These are phyloP conservation scores for Actinomucor elegans DNA, from an alignment of 371 early-diverging fungal species.

Conservation along the genomic window DNA sequence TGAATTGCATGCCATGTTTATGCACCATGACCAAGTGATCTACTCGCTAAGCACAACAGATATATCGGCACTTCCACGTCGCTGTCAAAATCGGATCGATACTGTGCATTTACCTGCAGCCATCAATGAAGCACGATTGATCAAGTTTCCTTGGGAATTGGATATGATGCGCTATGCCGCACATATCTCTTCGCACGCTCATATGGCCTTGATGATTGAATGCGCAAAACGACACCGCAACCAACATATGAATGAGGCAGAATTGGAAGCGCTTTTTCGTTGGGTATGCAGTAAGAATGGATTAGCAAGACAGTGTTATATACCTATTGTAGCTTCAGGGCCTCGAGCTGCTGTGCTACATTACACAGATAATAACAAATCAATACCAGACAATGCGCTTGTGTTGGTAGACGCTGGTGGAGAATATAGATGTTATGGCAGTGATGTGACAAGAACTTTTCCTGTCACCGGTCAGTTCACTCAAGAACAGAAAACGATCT, in stretches of 20 bases:
- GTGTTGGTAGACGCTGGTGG: conserved; percentile 90
- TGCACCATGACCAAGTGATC: too few species aligned
- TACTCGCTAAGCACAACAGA: too few species aligned
- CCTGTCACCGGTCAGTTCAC: conserved; percentile 80
- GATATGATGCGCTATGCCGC: conserved; percentile 36
- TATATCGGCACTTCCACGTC: too few species aligned
- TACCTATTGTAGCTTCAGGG: conserved; percentile 52
- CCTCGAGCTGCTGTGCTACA: conserved; percentile 47
- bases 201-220: conserved; percentile 34
- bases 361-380: conserved; percentile 43
- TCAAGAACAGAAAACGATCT: conserved; percentile 72
- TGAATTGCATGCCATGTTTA: too few species aligned
- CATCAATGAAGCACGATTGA: conserved; percentile 49
- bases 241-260: conserved; percentile 37
- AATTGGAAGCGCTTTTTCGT: conserved; percentile 48
- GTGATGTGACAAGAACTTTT: conserved; percentile 88
- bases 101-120: conserved; percentile 23
- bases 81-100: not conserved
- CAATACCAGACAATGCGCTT: conserved; percentile 39
- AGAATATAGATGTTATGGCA: conserved; percentile 79
- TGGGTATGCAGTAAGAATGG: conserved; percentile 49
- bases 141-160: conserved; percentile 56
- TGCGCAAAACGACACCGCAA: not conserved
- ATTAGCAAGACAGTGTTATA: conserved; percentile 39
- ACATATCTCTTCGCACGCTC: conserved; percentile 51